Conservation (phyloP, 2,329 filamentous ascomycete genomes). For the Tolypocladium album region DNA sequence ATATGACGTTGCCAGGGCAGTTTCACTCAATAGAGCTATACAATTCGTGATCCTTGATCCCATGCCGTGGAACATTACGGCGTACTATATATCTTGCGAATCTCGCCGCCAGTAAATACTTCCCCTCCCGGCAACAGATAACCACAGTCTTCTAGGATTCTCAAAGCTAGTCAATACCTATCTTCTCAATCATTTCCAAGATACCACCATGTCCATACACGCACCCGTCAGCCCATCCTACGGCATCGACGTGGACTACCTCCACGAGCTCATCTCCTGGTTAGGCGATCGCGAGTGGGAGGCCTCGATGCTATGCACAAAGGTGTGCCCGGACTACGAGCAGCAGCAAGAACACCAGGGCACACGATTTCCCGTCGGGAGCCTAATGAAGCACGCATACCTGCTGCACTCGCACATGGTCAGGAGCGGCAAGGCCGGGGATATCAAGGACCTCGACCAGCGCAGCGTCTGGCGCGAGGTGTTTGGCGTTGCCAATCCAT, state of each 20-base stretch:
- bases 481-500: neutral
- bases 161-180: neutral
- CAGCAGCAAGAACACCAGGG: neutral
- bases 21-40: neutral
- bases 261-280: neutral
- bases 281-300: neutral
- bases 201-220: neutral
- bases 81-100: neutral
- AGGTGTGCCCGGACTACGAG: neutral
- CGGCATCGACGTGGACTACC: neutral
- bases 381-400: neutral
- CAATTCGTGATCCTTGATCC: neutral
- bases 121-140: neutral
- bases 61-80: neutral
- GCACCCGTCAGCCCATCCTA: neutral
- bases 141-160: too few species aligned
- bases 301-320: neutral
- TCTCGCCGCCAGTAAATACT: neutral
- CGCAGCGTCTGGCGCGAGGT: neutral
- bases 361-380: neutral
- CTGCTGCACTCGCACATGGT: neutral
- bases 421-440: neutral
- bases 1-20: neutral
- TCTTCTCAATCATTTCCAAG: neutral
- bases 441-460: neutral